A percentile compares a stretch with the other conserved stretches of the same genome.
Evolutionary conservation across 495 filamentous ascomycete species (phyloP).

Genomic region (Daldinia caldariorum): DNA sequence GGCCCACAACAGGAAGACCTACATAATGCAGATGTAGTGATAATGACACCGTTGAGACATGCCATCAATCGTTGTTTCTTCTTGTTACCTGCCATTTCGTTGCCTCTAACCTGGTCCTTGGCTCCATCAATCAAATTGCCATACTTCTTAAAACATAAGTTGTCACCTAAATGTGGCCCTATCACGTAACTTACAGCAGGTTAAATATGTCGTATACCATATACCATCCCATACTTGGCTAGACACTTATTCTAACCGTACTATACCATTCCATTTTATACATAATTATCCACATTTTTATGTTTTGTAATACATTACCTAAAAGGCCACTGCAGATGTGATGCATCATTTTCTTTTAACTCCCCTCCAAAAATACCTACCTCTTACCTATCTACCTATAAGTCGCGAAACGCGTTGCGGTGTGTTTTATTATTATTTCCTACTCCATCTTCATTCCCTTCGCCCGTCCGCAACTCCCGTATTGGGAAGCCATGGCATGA

Average conservation of each 20-base stretch:
- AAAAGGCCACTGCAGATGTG: slow-evolving; percentile 29
- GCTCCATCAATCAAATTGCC: slow-evolving; percentile 25
- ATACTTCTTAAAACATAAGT: no score
- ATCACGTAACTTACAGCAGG: no score
- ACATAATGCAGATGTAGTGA: slow-evolving; percentile 1
- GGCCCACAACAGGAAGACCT: not conserved
- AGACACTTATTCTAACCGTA: no score
- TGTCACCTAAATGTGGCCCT: no score
- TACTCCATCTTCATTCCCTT: slow-evolving; percentile 23
- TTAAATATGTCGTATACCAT: not conserved
- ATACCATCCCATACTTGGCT: not conserved
- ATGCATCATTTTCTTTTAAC: slow-evolving; percentile 25
- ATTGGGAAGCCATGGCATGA: slow-evolving; percentile 35
- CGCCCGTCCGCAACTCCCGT: slow-evolving; percentile 30
- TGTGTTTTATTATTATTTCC: slow-evolving; percentile 11
- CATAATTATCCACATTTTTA: not conserved
- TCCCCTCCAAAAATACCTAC: no score
- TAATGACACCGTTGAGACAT: not conserved
- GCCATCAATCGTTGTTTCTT: slow-evolving; percentile 21
- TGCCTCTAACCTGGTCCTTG: slow-evolving; percentile 40
- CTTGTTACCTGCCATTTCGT: slow-evolving; percentile 15
- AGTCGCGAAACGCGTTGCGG: slow-evolving; percentile 25
- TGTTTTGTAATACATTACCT: slow-evolving; percentile 11
- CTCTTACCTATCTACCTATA: no score
- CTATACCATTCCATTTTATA: not conserved